Evolutionary conservation across 306 rosid genomes (phyloP).

Genomic region (Phaseolus lunatus): DNA sequence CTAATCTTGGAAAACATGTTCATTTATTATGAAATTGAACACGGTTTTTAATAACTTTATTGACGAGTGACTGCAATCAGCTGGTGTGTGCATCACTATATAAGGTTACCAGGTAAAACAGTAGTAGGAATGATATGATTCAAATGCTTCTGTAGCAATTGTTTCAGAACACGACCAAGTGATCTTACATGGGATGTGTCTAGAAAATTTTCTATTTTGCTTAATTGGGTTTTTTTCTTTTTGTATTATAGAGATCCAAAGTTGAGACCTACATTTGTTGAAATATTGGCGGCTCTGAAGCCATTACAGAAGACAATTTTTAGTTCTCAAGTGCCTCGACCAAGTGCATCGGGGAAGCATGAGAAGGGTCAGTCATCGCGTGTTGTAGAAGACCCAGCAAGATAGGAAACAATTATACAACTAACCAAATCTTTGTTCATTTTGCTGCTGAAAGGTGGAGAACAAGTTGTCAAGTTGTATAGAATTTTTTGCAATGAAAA

Average conservation of each 20-base stretch:
- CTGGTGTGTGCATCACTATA: too few relatives aligned
- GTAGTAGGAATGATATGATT: constrained; percentile 8
- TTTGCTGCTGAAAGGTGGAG: constrained; percentile 47
- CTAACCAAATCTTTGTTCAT: constrained; percentile 56
- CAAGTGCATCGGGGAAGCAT: constrained; percentile 41
- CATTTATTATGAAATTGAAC: not conserved
- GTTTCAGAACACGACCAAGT: not conserved
- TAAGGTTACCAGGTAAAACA: too few relatives aligned
- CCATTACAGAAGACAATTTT: constrained; percentile 79
- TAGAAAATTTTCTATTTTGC: constrained; percentile 1
- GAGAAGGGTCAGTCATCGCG: constrained; percentile 51
- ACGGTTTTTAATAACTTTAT: not conserved
- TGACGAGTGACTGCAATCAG: not conserved
- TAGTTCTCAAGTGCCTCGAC: constrained; percentile 66
- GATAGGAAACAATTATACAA: constrained; percentile 45
- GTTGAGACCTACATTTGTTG: constrained; percentile 89
- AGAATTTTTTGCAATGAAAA: constrained; percentile 52
- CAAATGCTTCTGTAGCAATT: not conserved
- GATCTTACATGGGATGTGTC: not conserved
- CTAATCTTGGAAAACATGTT: not conserved
- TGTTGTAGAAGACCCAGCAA: constrained; percentile 55
- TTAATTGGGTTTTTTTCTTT: constrained; percentile 37
- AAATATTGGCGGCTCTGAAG: constrained; percentile 90
- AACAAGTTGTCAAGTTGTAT: constrained; percentile 62
- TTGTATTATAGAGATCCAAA: constrained; percentile 77